A percentile compares a stretch with the other conserved stretches of the same genome.
Conservation (phyloP, 2,329 filamentous ascomycete species). For the Fusarium bulbicola region DNA sequence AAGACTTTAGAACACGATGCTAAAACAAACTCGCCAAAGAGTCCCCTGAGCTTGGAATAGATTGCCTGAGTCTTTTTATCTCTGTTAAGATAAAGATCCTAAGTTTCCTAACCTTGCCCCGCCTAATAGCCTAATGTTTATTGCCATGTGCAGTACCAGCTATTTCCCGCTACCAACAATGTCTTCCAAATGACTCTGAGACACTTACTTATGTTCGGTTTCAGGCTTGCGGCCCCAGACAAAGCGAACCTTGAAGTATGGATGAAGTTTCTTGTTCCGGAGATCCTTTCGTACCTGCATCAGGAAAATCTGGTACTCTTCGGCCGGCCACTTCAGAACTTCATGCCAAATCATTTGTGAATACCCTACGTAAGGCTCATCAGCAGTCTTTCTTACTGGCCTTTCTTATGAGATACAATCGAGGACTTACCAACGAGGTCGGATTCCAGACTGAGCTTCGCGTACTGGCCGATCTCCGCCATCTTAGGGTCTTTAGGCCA, state of each 20-base stretch:
- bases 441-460: conserved; percentile 10
- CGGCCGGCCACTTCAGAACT: conserved; percentile 10
- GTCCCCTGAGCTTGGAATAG: not conserved
- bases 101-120: not conserved
- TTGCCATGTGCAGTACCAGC: no score
- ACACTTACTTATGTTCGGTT: not conserved
- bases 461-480: conserved; percentile 13
- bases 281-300: conserved; percentile 13
- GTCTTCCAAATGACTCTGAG: accelerated
- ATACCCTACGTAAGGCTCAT: not conserved
- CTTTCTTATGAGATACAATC: not conserved
- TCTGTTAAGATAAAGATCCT: not conserved
- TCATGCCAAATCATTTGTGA: conserved; percentile 17
- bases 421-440: conserved; percentile 11
- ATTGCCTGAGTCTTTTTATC: not conserved
- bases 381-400: no score
- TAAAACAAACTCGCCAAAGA: not conserved
- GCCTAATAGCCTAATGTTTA: not conserved
- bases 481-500: conserved; percentile 9
- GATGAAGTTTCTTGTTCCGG: conserved; percentile 8
- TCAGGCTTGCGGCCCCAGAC: conserved; percentile 12
- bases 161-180: accelerated
- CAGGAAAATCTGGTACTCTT: conserved; percentile 13
- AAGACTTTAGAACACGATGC: not conserved
- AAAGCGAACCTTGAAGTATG: conserved; percentile 13